Evolutionary conservation across 1,284 basidiomycete species (phyloP).

Genomic region (Inonotus obliquus): DNA sequence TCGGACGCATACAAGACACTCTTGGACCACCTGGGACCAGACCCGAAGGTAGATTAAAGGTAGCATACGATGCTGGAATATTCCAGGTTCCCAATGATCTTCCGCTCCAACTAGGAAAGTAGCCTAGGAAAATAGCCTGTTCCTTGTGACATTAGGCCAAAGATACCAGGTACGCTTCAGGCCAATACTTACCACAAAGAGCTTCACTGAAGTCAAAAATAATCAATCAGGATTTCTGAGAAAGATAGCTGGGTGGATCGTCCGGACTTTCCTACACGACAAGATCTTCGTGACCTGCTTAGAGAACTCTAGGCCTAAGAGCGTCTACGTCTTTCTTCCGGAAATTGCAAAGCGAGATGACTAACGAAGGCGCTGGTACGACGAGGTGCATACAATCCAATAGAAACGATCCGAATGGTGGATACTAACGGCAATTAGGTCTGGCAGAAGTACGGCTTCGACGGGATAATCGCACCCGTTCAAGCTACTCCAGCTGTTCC

Average conservation of each 20-base stretch:
- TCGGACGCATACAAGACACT: slow-evolving; percentile 77
- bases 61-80: background rate
- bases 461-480: slow-evolving; percentile 74
- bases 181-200: no score
- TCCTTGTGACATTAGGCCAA: slow-evolving; percentile 58
- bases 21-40: slow-evolving; percentile 60
- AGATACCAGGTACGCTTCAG: slow-evolving; percentile 42
- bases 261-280: slow-evolving; percentile 52
- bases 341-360: slow-evolving; percentile 47
- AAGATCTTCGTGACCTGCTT: slow-evolving; percentile 45
- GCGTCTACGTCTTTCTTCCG: slow-evolving; percentile 51
- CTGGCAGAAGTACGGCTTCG: slow-evolving; percentile 66
- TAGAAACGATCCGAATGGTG: background rate
- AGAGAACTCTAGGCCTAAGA: slow-evolving; percentile 43
- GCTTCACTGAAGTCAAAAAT: background rate
- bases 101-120: slow-evolving; percentile 37
- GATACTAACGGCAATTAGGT: slow-evolving; percentile 38
- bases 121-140: slow-evolving; percentile 58
- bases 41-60: slow-evolving; percentile 48
- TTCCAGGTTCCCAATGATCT: background rate
- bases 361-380: slow-evolving; percentile 49
- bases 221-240: slow-evolving; percentile 45
- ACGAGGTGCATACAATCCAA: slow-evolving; percentile 39
- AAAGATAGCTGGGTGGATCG: slow-evolving; percentile 40
- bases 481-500: slow-evolving; percentile 70